These are phyloP conservation scores for Zygotorulaspora florentina DNA, from an alignment of 805 yeast genomes.

Conservation along the genomic window DNA sequence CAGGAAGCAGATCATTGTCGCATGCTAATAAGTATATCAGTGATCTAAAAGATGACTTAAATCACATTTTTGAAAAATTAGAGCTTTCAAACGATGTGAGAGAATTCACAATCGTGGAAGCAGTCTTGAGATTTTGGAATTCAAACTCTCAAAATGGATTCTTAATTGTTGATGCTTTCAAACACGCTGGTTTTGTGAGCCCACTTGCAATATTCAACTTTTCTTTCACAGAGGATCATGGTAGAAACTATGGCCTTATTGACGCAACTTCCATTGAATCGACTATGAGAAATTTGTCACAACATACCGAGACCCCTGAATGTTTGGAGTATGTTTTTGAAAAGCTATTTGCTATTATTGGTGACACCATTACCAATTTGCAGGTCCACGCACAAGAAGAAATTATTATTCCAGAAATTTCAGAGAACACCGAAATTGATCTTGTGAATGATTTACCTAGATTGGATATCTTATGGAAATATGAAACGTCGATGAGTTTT, in stretches of 20 bases:
- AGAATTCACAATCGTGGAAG: conserved; percentile 46
- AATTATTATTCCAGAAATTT: conserved; percentile 17
- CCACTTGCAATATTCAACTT: conserved; percentile 41
- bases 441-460: conserved; percentile 31
- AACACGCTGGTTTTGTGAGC: conserved; percentile 42
- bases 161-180: conserved; percentile 51
- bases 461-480: conserved; percentile 42
- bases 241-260: conserved; percentile 36
- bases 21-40: conserved; percentile 59
- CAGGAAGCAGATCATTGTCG: conserved; percentile 85
- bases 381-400: conserved; percentile 15
- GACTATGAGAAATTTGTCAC: conserved; percentile 36
- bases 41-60: conserved; percentile 38
- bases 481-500: conserved; percentile 37
- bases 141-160: conserved; percentile 61
- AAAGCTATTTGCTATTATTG: conserved; percentile 22
- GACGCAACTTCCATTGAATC: conserved; percentile 47
- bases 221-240: conserved; percentile 37
- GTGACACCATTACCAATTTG: conserved; percentile 20
- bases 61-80: conserved; percentile 29
- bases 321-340: conserved; percentile 32
- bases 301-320: conserved; percentile 25
- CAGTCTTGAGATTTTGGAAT: conserved; percentile 62
- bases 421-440: conserved; percentile 27
- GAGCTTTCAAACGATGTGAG: conserved; percentile 31